Evolutionary conservation across 1,139 yeast species (phyloP), one percentile per base, ranked within the genome.

Genomic region (Kurtzmaniella natalensis): DNA sequence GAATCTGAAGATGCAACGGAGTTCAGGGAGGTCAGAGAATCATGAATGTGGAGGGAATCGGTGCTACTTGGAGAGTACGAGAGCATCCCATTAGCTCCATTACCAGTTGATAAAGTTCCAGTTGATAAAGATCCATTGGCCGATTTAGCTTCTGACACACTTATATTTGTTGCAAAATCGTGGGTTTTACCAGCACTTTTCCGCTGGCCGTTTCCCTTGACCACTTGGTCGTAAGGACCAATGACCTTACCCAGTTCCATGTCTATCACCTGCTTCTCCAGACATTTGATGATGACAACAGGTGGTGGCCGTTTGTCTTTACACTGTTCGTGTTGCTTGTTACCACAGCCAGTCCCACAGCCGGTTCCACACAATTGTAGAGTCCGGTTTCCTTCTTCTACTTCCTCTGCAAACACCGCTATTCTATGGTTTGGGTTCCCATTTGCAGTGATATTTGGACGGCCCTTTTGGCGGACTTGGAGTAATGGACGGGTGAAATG

Each of bases 391-490:
- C 39, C 44, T 10, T 40, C 33, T n/a, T 51, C 58, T n/a, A 64
- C 50, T 35, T 70, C 64, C 42, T 73, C 74, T 2, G 80, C 80
- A 48, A 70, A 68, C n/a, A 76, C 77, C 3, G 81, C 81, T 11
- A 76, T 66, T 41, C 81, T 51, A 44, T 74, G 78, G 41, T 68
- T 64, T 16, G 72, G 71, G 41, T 68, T 67, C 19, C 70, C 70
- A 40, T 55, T 57, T 4, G 72, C 69, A 37, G 63, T 68, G 4
- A 66, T 65, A 31, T 66, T 68, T 0, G 96, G 96, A 33, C 97
- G 63, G 0, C 97, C 97, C 39, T 94, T 74, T 23, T 86, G 76
- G 28, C 96, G 69, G n/a, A 89, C 96, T 47, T 86, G 87, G 15
- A 87, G 78, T 25, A 89, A 63, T 23, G 94, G 88, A 32, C 96